A percentile compares a stretch with the other conserved stretches of the same genome.
phyloP scores from a whole-genome alignment of 2,329 filamentous ascomycete genomes.

The Trichoderma sp. region DNA sequence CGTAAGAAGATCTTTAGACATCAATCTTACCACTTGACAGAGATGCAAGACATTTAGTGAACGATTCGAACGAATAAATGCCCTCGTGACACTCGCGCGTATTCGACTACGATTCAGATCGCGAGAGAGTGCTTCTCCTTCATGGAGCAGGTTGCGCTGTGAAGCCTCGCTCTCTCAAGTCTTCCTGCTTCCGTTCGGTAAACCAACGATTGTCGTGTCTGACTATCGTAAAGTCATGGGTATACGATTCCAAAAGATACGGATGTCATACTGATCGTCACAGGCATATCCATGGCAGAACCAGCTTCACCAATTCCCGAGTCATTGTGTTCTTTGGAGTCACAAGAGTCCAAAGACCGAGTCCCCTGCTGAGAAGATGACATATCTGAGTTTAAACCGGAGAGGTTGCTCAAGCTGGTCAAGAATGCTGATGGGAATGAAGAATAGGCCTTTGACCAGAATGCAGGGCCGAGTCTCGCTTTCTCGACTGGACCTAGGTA shows the following conservation, averaged over 20 bases:
- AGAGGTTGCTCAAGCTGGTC: constrained; percentile 35
- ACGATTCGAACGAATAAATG: not conserved
- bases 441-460: constrained; percentile 29
- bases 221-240: constrained; percentile 33
- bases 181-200: constrained; percentile 33
- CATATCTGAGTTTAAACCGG: constrained; percentile 33
- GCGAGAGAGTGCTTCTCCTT: not conserved
- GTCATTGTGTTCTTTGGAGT: constrained; percentile 26
- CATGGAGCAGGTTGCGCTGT: not conserved
- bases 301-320: constrained; percentile 31
- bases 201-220: constrained; percentile 33
- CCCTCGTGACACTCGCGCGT: not conserved
- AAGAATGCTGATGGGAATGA: constrained; percentile 13
- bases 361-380: constrained; percentile 33
- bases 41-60: not conserved
- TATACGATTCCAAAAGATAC: constrained; percentile 35
- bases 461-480: constrained; percentile 35
- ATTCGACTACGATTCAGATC: not conserved
- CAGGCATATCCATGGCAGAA: constrained; percentile 30
- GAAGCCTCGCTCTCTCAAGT: constrained; percentile 35
- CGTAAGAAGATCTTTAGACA: no score
- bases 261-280: constrained; percentile 29
- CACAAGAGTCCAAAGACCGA: constrained; percentile 25
- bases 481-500: constrained; percentile 38
- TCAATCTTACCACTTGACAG: not conserved